phyloP scores from a whole-genome alignment of 345 rosid genomes.

The Arabidopsis arenosa region DNA sequence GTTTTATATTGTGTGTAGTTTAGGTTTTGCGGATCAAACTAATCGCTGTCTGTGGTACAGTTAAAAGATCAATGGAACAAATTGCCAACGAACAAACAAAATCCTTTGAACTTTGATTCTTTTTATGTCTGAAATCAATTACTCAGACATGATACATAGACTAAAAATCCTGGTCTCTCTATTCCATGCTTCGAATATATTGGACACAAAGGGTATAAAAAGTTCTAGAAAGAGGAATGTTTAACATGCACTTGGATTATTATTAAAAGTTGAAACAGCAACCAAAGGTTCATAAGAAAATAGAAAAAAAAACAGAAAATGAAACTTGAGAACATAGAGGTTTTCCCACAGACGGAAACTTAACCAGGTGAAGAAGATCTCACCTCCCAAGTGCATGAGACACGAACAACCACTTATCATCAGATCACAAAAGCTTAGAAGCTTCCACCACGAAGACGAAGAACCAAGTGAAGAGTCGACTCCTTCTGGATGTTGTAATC shows the following conservation, averaged over 20 bases:
- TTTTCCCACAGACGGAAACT: background rate
- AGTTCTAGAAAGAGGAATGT: background rate
- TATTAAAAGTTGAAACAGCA: background rate
- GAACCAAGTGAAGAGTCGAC: background rate
- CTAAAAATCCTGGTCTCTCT: background rate
- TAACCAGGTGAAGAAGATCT: background rate
- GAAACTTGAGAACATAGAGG: background rate
- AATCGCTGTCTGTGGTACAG: conserved; percentile 23
- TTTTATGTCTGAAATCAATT: background rate
- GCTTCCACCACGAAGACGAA: background rate
- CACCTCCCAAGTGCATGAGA: conserved; percentile 1
- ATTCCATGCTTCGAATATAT: background rate
- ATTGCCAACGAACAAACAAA: conserved; percentile 16
- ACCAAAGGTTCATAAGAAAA: background rate
- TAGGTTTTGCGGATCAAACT: conserved; percentile 34
- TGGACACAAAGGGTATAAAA: too few relatives aligned
- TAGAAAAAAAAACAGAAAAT: background rate
- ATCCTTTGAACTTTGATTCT: conserved; percentile 12
- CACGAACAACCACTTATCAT: background rate
- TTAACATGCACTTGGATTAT: background rate
- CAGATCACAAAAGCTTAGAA: background rate
- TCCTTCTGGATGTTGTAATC: background rate
- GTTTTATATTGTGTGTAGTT: conserved; percentile 15
- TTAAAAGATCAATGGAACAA: conserved; percentile 24
- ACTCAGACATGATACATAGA: too few relatives aligned